Conservation (phyloP, 2,329 filamentous ascomycete genomes). For the Cordyceps militaris region DNA sequence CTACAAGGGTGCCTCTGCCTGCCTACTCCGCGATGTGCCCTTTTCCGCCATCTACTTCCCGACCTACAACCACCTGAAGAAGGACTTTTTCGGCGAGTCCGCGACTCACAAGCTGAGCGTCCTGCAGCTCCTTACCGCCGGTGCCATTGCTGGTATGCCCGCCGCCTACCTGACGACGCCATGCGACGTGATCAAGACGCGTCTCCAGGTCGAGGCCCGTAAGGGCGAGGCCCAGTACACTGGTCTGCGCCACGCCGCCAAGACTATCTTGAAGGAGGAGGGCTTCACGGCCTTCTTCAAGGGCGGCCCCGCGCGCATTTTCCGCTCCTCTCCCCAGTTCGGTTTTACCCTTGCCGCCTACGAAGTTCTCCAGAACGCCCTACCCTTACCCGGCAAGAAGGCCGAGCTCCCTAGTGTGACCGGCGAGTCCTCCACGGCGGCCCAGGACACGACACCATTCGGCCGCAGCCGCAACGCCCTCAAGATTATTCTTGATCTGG, state of each 20-base stretch:
- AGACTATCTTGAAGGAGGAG: constrained; percentile 80
- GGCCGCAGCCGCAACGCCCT: constrained; percentile 75
- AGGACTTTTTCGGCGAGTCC: constrained; percentile 86
- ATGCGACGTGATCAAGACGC: constrained; percentile 98
- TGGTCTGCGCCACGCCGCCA: constrained; percentile 76
- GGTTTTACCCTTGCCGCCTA: constrained; percentile 96
- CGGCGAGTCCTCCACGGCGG: constrained; percentile 45
- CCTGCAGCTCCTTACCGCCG: constrained; percentile 83
- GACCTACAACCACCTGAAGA: constrained; percentile 89
- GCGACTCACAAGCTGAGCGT: constrained; percentile 81
- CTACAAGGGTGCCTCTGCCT: constrained; percentile 95
- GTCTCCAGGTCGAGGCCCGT: constrained; percentile 91
- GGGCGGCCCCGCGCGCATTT: constrained; percentile 88
- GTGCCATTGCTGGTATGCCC: constrained; percentile 89
- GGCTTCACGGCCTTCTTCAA: constrained; percentile 98
- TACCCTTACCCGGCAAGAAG: constrained; percentile 64
- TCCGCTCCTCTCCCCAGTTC: constrained; percentile 94
- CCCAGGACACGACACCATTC: constrained; percentile 40
- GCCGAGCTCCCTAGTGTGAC: constrained; percentile 45
- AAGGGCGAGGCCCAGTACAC: constrained; percentile 90
- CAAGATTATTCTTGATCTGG: constrained; percentile 91
- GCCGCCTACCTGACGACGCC: constrained; percentile 93
- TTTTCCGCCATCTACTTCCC: constrained; percentile 99
- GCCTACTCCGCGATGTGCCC: constrained; percentile 88
- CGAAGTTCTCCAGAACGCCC: constrained; percentile 73